phyloP scores from a whole-genome alignment of 1,284 basidiomycete genomes.

The Cutaneotrichosporon mucoides region DNA sequence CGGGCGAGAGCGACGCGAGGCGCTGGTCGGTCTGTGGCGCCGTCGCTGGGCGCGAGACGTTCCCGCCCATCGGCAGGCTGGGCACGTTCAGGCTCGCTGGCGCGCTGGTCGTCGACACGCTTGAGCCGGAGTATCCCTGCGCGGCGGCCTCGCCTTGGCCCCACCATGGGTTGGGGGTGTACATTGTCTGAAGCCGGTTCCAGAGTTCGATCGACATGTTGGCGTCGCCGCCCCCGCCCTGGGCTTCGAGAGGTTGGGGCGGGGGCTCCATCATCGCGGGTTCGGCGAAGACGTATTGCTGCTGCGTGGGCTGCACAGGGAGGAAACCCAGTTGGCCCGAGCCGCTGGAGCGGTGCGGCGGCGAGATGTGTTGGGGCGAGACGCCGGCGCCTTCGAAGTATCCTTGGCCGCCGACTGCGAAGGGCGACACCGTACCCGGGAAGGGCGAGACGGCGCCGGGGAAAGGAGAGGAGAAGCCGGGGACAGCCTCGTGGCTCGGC shows the following conservation, averaged over 20 bases:
- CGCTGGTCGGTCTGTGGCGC: background rate
- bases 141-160: background rate
- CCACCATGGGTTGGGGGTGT: conserved; percentile 33
- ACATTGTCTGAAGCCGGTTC: conserved; percentile 42
- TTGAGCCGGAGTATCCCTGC: background rate
- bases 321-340: background rate
- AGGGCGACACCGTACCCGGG: background rate
- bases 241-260: too few species aligned
- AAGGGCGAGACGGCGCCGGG: background rate
- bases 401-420: background rate
- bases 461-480: background rate
- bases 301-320: too few species aligned
- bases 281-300: background rate
- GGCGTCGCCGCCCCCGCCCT: background rate
- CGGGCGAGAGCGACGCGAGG: background rate
- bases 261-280: background rate
- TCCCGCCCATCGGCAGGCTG: background rate
- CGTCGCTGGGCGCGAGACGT: background rate
- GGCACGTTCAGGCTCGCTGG: background rate
- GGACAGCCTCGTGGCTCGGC: background rate
- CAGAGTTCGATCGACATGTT: conserved; percentile 31
- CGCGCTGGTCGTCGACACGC: background rate
- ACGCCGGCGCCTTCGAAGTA: background rate
- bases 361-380: background rate
- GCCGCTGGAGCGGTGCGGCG: background rate